Percentiles rank a stretch among this genome's conserved stretches.
Evolutionary conservation across 2,329 filamentous ascomycete species (phyloP).

Genomic region (Talaromyces pinophilus): DNA sequence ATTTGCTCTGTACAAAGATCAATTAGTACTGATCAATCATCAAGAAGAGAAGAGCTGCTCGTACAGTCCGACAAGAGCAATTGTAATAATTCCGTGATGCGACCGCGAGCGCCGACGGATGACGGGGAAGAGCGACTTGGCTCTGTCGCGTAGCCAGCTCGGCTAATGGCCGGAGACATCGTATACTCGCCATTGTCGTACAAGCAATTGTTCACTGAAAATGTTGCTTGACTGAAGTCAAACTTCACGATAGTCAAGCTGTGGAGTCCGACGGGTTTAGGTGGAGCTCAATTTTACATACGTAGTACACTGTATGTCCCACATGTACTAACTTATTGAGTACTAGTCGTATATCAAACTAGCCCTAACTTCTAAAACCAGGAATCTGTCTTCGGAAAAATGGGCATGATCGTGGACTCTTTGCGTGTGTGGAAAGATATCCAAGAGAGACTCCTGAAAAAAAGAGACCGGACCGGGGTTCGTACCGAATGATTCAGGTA

Average conservation of each 20-base stretch:
- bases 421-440: background rate
- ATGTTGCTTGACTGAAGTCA: background rate
- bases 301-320: background rate
- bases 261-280: background rate
- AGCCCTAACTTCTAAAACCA: background rate
- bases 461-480: background rate
- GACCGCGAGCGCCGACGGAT: constrained; percentile 1
- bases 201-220: background rate
- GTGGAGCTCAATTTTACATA: background rate
- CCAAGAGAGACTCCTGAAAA: background rate
- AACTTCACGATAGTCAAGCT: background rate
- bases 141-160: constrained; percentile 8
- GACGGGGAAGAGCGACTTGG: background rate
- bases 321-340: background rate
- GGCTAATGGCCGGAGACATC: background rate
- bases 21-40: background rate
- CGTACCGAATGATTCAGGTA: background rate
- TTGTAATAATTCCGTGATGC: constrained; percentile 17
- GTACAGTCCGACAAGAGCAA: constrained; percentile 16
- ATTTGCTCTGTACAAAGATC: background rate
- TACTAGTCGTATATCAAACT: background rate
- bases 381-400: background rate
- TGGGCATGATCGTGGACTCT: background rate
- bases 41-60: background rate
- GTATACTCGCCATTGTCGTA: constrained; percentile 12